Evolutionary conservation across 1,139 yeast genomes (phyloP).

Genomic region (Sugiyamaella neomexicana): DNA sequence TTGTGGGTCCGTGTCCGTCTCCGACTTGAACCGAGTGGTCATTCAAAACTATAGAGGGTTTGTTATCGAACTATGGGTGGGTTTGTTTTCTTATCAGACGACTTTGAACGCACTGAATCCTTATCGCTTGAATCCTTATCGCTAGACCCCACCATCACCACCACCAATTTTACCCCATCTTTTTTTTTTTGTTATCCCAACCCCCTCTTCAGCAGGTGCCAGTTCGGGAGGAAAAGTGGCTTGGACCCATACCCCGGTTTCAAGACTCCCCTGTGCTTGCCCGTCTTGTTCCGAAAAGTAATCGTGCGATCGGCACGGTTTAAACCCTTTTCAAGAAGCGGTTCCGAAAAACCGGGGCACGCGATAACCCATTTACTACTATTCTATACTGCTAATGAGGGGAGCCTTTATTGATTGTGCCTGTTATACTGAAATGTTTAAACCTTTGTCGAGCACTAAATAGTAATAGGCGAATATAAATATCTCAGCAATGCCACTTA

Average conservation of each 20-base stretch:
- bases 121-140: neutral
- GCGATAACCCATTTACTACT: constrained; percentile 11
- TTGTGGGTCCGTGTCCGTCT: neutral
- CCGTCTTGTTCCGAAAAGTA: constrained; percentile 9
- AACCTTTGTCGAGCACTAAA: neutral
- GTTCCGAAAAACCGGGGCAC: constrained; percentile 17
- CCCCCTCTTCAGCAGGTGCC: neutral
- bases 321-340: constrained; percentile 1
- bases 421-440: neutral
- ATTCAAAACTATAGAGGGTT: neutral
- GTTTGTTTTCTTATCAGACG: neutral
- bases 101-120: neutral
- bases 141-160: too few species aligned
- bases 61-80: neutral
- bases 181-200: constrained; percentile 2
- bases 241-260: neutral
- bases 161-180: constrained; percentile 2
- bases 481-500: neutral
- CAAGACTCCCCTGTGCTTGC: neutral
- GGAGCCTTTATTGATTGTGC: neutral
- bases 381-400: neutral
- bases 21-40: constrained; percentile 1
- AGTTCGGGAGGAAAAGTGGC: too few species aligned
- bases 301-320: constrained; percentile 6
- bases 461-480: neutral